Base-by-base conservation (phyloP, 345 rosid genomes). In the Schrenkiella parvula region DNA sequence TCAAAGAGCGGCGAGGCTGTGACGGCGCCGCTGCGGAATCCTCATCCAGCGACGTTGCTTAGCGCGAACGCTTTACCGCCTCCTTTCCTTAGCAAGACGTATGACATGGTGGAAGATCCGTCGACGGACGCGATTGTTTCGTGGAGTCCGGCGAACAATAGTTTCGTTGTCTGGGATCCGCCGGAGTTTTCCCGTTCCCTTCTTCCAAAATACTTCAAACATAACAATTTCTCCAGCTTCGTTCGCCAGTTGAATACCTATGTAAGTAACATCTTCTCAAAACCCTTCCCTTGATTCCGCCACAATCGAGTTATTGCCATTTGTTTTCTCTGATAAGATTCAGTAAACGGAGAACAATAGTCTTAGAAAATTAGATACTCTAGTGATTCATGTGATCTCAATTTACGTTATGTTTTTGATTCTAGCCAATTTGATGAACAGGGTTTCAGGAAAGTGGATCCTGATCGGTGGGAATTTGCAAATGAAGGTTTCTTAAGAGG, bases 101-200 rank as follows among this genome's bases (percentile, higher is more conserved):
- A 92, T 59, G 95, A 92, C 80, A 85, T 92, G 95, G 96, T 92
- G 42, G 96, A 92, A 66, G 98, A 92, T 71, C 88, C 90, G 2
- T 78, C 88, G 23, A 81, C 93, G 14, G 95, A 92, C 76, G 58
- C 86, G 50, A 64, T 88, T 23, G 90, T 92, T 26, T 92, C 98
- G 6, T 92, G 98, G 98, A 83, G 96, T 63, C 64, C 83, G 14
- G 73, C 86, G 64, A 87, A 87, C 66, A 89, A 92, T 42, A 92
- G 98, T 82, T 89, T 92, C 79, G 76, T 90, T 23, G 93, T 92
- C 39, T 92, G 95, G 96, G 82, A 92, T 55, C 90, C 91, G 43
- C 89, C 98, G 14, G 96, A 92, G 80, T 92, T 92, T 48, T 84
- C 92, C 1, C 85, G 95, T 51, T 82, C 87, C 78, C 84, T 92